These are phyloP conservation scores for Phytophthora sp. DNA, from an alignment of 352 stramenopile species.

Conservation along the genomic window DNA sequence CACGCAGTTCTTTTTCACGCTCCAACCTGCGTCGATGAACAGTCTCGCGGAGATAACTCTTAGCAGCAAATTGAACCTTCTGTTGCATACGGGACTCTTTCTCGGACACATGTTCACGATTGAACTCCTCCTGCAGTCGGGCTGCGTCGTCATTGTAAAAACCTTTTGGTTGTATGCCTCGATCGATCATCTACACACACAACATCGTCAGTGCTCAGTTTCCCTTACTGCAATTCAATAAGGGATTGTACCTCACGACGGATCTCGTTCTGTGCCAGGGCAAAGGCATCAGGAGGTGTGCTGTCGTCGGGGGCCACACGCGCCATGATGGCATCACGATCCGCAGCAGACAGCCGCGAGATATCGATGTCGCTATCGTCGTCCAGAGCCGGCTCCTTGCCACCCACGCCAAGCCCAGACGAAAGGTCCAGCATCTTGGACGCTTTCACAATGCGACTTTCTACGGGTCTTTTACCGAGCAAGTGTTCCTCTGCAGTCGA, in stretches of 20 bases:
- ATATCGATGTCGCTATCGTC: slow-evolving; percentile 80
- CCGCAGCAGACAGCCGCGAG: slow-evolving; percentile 50
- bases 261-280: slow-evolving; percentile 83
- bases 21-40: slow-evolving; percentile 73
- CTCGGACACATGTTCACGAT: slow-evolving; percentile 72
- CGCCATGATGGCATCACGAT: slow-evolving; percentile 76
- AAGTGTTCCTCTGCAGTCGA: not conserved
- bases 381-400: slow-evolving; percentile 57
- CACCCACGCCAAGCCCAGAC: slow-evolving; percentile 40
- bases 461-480: not conserved
- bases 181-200: slow-evolving; percentile 71
- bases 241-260: slow-evolving; percentile 75
- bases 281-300: slow-evolving; percentile 67
- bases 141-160: slow-evolving; percentile 88
- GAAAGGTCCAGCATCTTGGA: slow-evolving; percentile 47
- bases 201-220: not conserved
- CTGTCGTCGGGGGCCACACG: slow-evolving; percentile 75
- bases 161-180: slow-evolving; percentile 82
- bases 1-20: slow-evolving; percentile 68
- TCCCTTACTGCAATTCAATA: not conserved
- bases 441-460: not conserved
- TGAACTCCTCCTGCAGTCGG: slow-evolving; percentile 83
- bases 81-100: slow-evolving; percentile 67
- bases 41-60: slow-evolving; percentile 78
- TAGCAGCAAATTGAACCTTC: slow-evolving; percentile 73